Conservation (phyloP, 495 filamentous ascomycete species). For the Aspergillus olivimuriae region DNA sequence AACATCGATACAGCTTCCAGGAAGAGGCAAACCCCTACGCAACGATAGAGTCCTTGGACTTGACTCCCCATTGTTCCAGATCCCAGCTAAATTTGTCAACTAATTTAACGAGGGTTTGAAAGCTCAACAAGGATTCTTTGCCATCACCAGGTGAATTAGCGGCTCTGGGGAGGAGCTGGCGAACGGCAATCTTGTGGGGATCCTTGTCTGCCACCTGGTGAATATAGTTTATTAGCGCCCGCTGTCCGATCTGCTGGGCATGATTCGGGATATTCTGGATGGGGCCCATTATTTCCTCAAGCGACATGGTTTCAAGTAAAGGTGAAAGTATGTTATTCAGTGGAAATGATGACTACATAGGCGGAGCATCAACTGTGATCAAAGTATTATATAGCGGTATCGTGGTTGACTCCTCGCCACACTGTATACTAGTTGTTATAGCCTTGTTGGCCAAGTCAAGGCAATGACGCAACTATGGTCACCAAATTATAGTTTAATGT, state of each 20-base stretch:
- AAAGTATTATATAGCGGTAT: too few relatives aligned
- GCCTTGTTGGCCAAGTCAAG: too few relatives aligned
- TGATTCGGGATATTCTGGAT: too few relatives aligned
- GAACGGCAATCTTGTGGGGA: conserved; percentile 1
- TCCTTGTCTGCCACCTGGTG: not conserved
- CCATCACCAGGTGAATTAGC: not conserved
- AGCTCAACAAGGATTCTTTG: conserved; percentile 21
- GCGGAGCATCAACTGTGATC: too few relatives aligned
- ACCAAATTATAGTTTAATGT: too few relatives aligned
- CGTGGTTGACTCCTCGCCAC: too few relatives aligned
- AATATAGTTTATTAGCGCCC: conserved; percentile 8
- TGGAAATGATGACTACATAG: too few relatives aligned
- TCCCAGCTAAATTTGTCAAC: conserved; percentile 43
- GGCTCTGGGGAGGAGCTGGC: conserved; percentile 1
- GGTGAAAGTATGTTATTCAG: too few relatives aligned
- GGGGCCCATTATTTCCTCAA: too few relatives aligned
- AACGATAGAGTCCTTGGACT: not conserved
- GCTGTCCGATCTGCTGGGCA: not conserved
- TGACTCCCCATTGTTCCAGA: conserved; percentile 14
- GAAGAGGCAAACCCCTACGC: not conserved
- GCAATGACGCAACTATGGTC: too few relatives aligned
- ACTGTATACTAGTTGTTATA: too few relatives aligned
- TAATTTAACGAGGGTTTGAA: conserved; percentile 37
- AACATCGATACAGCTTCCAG: not conserved
- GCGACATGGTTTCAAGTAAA: too few relatives aligned